A percentile compares a stretch with the other conserved stretches of the same genome.
These are phyloP conservation scores for Talaromyces amestolkiae DNA, from an alignment of 2,329 filamentous ascomycete species.

Conservation along the genomic window DNA sequence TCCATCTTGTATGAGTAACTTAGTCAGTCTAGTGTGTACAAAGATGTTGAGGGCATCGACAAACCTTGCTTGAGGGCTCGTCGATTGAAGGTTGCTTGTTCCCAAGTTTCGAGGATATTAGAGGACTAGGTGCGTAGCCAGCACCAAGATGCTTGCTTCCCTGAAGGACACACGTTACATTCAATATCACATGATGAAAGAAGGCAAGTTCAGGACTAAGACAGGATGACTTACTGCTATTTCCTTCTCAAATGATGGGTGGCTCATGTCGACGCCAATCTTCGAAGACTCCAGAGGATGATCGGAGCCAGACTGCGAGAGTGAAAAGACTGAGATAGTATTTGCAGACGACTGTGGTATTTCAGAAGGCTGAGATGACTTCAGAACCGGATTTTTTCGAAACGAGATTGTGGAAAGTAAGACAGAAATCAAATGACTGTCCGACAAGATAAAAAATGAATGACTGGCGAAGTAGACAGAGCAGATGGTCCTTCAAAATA, in stretches of 20 bases:
- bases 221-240: slow-evolving; percentile 5
- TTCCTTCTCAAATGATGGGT: slow-evolving; percentile 10
- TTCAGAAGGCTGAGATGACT: neutral
- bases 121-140: slow-evolving; percentile 30
- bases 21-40: slow-evolving; percentile 3
- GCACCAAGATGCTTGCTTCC: slow-evolving; percentile 28
- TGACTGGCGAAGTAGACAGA: slow-evolving; percentile 12
- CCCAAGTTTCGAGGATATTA: slow-evolving; percentile 36
- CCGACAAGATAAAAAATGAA: slow-evolving; percentile 14
- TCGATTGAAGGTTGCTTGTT: slow-evolving; percentile 30
- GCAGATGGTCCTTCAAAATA: slow-evolving; percentile 19
- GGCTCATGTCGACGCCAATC: neutral
- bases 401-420: slow-evolving; percentile 4
- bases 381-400: slow-evolving; percentile 1
- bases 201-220: neutral
- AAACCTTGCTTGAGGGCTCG: slow-evolving; percentile 39
- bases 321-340: neutral
- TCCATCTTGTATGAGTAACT: slow-evolving; percentile 51
- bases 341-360: slow-evolving; percentile 7
- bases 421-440: slow-evolving; percentile 8
- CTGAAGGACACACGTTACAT: slow-evolving; percentile 19
- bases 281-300: neutral
- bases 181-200: slow-evolving; percentile 1
- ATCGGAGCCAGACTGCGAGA: slow-evolving; percentile 1
- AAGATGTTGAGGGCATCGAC: slow-evolving; percentile 14